Evolutionary conservation across 2,329 filamentous ascomycete species (phyloP).

Genomic region (Dryadomyces sulphureus): DNA sequence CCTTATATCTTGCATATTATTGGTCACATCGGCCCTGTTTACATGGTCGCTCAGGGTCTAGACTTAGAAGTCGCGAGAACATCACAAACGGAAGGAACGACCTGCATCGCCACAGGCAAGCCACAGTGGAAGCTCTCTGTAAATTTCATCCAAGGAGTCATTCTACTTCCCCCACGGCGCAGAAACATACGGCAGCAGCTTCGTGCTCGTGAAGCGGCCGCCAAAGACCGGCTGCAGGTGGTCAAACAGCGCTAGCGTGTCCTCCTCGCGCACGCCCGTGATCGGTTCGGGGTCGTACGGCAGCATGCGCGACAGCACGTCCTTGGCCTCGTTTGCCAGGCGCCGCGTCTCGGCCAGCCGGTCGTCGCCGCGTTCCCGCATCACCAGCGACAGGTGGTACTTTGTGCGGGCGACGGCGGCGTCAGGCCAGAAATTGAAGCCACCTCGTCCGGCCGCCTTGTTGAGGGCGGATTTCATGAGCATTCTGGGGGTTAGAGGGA

Average conservation of each 20-base stretch:
- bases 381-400: conserved; percentile 9
- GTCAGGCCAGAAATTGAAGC: conserved; percentile 9
- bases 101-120: too few species aligned
- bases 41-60: too few species aligned
- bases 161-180: background rate
- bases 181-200: conserved; percentile 7
- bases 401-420: conserved; percentile 9
- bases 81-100: too few species aligned
- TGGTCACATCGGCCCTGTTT: too few species aligned
- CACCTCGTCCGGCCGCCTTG: conserved; percentile 5
- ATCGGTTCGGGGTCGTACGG: conserved; percentile 10
- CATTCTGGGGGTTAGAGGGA: background rate
- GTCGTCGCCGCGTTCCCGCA: conserved; percentile 1
- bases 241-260: conserved; percentile 10
- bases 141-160: too few species aligned
- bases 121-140: too few species aligned
- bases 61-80: too few species aligned
- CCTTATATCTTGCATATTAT: too few species aligned
- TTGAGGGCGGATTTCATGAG: conserved; percentile 6
- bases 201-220: conserved; percentile 9
- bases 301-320: conserved; percentile 11
- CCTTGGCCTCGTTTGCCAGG: conserved; percentile 9
- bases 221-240: conserved; percentile 11
- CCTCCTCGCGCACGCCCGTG: conserved; percentile 7
- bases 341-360: conserved; percentile 1